These are phyloP conservation scores for Phytophthora pinifolia DNA, from an alignment of 352 stramenopile species.

Conservation along the genomic window DNA sequence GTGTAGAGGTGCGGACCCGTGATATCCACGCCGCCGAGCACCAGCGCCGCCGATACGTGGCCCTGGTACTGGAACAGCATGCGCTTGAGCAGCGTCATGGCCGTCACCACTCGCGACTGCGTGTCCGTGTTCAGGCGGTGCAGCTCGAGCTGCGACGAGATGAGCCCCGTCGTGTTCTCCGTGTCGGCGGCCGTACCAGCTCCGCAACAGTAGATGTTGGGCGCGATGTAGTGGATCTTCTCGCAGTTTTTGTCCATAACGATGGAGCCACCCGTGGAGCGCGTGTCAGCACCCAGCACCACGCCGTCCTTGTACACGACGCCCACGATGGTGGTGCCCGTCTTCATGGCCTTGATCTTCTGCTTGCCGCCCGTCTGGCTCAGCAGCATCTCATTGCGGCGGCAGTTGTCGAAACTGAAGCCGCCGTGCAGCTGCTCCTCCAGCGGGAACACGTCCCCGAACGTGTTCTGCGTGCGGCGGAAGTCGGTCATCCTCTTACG, in stretches of 20 bases:
- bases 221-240: constrained; percentile 99
- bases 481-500: constrained; percentile 70
- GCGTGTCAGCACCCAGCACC: constrained; percentile 97
- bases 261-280: constrained; percentile 94
- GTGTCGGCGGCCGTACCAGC: constrained; percentile 97
- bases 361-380: constrained; percentile 46
- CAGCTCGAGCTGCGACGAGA: constrained; percentile 94
- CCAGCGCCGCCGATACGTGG: constrained; percentile 94
- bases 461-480: constrained; percentile 78
- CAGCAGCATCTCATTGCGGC: constrained; percentile 91
- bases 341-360: constrained; percentile 90
- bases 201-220: constrained; percentile 99
- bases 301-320: constrained; percentile 97
- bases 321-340: constrained; percentile 96
- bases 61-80: constrained; percentile 98
- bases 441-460: constrained; percentile 65
- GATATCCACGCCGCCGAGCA: constrained; percentile 97
- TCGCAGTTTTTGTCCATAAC: constrained; percentile 99
- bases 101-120: constrained; percentile 94
- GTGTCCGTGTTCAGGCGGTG: constrained; percentile 91
- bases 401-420: constrained; percentile 94
- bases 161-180: constrained; percentile 89
- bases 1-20: constrained; percentile 97
- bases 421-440: constrained; percentile 64
- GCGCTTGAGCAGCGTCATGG: constrained; percentile 96